Base-by-base conservation (phyloP, 1,284 basidiomycete species). In the Golubevia sp. region DNA sequence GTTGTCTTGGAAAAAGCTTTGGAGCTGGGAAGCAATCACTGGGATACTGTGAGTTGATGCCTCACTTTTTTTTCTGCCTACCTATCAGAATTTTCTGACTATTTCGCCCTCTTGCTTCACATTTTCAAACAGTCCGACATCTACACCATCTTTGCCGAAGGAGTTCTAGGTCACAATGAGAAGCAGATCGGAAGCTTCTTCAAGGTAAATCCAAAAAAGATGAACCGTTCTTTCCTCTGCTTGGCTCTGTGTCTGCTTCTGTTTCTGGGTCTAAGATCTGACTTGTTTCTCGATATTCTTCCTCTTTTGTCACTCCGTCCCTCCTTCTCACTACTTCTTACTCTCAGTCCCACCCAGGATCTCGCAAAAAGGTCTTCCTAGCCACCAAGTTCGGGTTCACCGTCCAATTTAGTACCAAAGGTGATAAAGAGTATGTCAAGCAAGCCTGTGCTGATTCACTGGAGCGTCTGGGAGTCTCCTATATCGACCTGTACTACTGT, bases 401-500 rank as follows among this genome's bases (percentile, higher is more conserved):
- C 4, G 2, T 61, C 30, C 44, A 27, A 1, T 44, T 61, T 23
- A 56, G 1, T 1, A 18, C 61, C 51, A 56, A 63, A 21, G 73
- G 68, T 3, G 62, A 61, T 25, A 55, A 24, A 8, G 77, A 71
- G 18, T 77, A 74, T 68, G 70, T 62, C 50, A 62, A 64, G 23
- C 56, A 70, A 56, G 69, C 70, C 11, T 62, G 63, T 61, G 61
- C 62, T 20, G 68, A 70, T 23, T 76, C 74, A 26, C 66, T 82
- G 20, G 51, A 66, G 44, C 60, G 70, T 20, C 57, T 81, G n/a
- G 61, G 67, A 0, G 63, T 71, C 1, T 76, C 76, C 44, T 64
- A 68, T 27, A 71, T 79, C 58, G 79, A 79, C 59, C 59, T 77
- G 44, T 79, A 68, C 67, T 79, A 79, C 58, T 59, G 61, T n/a